Evolutionary conservation across 345 rosid species (phyloP).

Genomic region (Citrus reticulata): DNA sequence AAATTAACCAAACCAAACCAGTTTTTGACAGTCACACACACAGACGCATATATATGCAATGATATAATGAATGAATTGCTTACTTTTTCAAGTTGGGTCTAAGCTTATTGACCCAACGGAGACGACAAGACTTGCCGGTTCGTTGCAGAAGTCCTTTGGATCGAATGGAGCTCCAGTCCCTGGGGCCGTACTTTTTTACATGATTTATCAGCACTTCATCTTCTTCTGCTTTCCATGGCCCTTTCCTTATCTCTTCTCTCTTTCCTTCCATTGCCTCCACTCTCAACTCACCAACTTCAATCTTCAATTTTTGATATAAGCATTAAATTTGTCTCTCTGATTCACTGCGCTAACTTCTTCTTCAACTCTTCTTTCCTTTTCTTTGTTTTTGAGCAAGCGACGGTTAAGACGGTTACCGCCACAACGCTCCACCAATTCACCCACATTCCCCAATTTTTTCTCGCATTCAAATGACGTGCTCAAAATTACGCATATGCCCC

Average conservation of each 20-base stretch:
- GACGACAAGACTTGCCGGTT: constrained; percentile 94
- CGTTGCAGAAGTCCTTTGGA: constrained; percentile 91
- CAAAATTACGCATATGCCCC: not conserved
- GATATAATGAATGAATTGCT: not conserved
- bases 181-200: constrained; percentile 70
- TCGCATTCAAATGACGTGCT: not conserved
- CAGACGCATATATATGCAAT: too few relatives aligned
- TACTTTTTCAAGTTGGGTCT: constrained; percentile 88
- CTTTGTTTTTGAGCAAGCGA: constrained; percentile 19
- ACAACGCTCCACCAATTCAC: constrained; percentile 27
- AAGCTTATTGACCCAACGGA: constrained; percentile 98
- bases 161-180: constrained; percentile 99
- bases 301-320: not conserved
- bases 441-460: constrained; percentile 43
- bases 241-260: constrained; percentile 63
- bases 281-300: not conserved
- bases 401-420: constrained; percentile 48
- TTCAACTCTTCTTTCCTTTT: not conserved
- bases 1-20: not conserved
- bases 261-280: constrained; percentile 33
- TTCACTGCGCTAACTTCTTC: not conserved
- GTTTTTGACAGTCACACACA: too few relatives aligned
- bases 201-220: constrained; percentile 74
- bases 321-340: not conserved
- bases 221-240: constrained; percentile 95